Conservation (phyloP, 768 basidiomycete genomes). For the Podaxis sp. region DNA sequence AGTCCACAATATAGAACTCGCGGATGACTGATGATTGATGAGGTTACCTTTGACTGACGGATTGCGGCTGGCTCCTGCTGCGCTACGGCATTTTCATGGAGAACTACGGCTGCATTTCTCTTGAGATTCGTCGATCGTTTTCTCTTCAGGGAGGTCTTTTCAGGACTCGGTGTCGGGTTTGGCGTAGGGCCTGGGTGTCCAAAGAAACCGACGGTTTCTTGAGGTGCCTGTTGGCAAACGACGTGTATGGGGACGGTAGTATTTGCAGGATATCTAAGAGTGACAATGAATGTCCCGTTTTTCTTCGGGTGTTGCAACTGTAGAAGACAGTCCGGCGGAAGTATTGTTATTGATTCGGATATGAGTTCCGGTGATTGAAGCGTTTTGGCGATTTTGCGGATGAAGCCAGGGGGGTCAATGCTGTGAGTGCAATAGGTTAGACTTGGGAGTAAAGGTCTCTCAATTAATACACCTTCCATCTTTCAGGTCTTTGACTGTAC, state of each 20-base stretch:
- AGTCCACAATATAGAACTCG: too few species aligned
- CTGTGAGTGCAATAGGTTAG: not conserved
- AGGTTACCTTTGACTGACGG: constrained; percentile 2
- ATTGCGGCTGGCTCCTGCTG: not conserved
- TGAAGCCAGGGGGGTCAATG: not conserved
- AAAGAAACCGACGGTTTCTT: constrained; percentile 1
- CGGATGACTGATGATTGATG: not conserved
- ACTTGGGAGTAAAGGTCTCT: not conserved
- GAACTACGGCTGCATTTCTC: not conserved
- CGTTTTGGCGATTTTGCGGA: not conserved
- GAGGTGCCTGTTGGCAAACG: not conserved
- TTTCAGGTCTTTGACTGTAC: not conserved
- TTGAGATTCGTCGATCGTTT: not conserved
- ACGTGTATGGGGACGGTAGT: not conserved
- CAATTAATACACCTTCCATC: not conserved
- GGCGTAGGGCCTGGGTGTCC: constrained; percentile 9
- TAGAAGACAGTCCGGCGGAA: not conserved
- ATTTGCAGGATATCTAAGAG: constrained; percentile 1
- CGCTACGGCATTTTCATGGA: not conserved
- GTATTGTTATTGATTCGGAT: not conserved
- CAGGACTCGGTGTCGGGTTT: not conserved
- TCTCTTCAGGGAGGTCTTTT: constrained; percentile 2
- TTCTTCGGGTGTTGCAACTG: not conserved
- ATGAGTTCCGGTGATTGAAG: constrained; percentile 1
- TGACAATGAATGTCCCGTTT: not conserved